Evolutionary conservation across 2,329 filamentous ascomycete species (phyloP), one percentile per base, ranked within the genome.

Genomic region (Ophiostoma sp.): DNA sequence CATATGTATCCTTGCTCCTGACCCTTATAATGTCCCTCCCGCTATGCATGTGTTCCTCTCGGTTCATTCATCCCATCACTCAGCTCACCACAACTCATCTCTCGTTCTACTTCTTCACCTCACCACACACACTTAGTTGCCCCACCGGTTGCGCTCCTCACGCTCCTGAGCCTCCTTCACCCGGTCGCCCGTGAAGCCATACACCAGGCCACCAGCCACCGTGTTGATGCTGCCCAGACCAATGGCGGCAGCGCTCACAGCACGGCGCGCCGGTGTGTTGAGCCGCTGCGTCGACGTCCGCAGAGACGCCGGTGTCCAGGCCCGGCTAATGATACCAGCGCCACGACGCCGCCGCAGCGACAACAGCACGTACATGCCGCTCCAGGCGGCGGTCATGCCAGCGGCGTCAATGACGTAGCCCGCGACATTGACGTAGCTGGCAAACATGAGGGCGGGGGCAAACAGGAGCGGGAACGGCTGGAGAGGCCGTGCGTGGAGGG

Each of bases 361-460:
- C 69, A 89, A 81, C 50, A 90, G 80, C 3, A 85, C 84, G 79
- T 90, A 90, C 19, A 89, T 82, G 39, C 87, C 88, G 61, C 86
- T 88, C 81, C 86, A 87, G 19, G 88, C 87, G 70, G 86, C 86
- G 0, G 86, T 84, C 73, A 89, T 81, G 69, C 87, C 88, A 2
- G 87, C 88, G 73, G 84, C 84, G 78, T 88, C 87, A 70, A 86
- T 87, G 75, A 84, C 85, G 81, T 87, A 89, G 74, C 88, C 88
- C 25, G 87, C 86, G 7, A 90, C 84, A 79, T 88, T 89, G 78
- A 89, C 84, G 81, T 90, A 90, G 78, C 84, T 86, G 71, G 85
- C 83, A 80, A 89, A 88, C 72, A 88, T 80, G 42, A 89, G 84
- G 33, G 87, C 82, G 78, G 86, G 84, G 76, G 86, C 81, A 78